Conservation (phyloP, 176 grass and related monocot genomes). For the Bonia amplexicaulis region DNA sequence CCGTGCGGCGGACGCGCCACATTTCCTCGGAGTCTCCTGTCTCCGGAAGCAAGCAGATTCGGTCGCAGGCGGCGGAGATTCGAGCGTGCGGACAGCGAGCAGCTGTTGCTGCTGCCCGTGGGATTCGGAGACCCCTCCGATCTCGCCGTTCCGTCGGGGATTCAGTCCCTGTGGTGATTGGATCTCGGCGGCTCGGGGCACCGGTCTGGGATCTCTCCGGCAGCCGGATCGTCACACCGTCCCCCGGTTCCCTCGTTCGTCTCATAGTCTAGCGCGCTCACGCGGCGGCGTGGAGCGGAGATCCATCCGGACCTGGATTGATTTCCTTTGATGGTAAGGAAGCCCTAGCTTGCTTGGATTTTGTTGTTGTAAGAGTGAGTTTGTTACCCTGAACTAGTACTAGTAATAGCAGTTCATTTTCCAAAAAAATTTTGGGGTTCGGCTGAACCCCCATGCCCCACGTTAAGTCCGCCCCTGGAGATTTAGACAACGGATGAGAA, state of each 20-base stretch:
- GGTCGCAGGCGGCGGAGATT: neutral
- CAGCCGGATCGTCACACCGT: neutral
- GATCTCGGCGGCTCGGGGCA: slow-evolving; percentile 17
- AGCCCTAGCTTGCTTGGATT: slow-evolving; percentile 17
- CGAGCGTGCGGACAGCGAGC: neutral
- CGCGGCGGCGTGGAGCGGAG: slow-evolving; percentile 30
- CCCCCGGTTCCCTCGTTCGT: neutral
- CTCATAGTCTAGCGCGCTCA: neutral
- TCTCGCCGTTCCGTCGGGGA: neutral
- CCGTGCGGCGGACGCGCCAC: neutral
- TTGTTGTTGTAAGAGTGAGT: neutral
- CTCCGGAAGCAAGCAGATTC: neutral
- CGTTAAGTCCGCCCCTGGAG: neutral
- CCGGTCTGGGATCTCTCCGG: neutral
- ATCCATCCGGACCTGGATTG: slow-evolving; percentile 31
- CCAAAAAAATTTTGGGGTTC: neutral
- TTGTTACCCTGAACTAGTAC: neutral
- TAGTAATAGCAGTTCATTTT: neutral
- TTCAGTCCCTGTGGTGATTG: neutral
- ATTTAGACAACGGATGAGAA: slow-evolving; percentile 2
- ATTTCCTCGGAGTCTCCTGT: neutral
- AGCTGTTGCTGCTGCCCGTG: neutral
- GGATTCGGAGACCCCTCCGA: neutral
- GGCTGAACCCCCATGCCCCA: neutral
- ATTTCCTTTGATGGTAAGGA: slow-evolving; percentile 40